Evolutionary conservation across 1,284 basidiomycete genomes (phyloP), one percentile per base, ranked within the genome.

Genomic region (Sporisorium sorghi): DNA sequence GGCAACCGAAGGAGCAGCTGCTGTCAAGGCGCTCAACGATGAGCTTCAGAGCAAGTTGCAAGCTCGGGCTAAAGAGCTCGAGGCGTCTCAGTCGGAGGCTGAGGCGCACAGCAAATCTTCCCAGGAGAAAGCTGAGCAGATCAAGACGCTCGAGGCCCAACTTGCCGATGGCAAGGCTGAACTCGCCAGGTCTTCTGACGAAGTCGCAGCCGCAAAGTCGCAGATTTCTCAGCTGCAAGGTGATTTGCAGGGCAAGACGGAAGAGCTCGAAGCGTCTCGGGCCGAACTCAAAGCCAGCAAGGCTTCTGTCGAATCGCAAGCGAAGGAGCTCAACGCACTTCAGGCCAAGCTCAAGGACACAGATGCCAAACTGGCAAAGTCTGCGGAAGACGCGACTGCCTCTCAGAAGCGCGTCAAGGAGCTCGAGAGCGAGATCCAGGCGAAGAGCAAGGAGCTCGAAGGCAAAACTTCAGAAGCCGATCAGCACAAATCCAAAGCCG

Each of bases 41-140:
- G 33, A 62, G 49, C 57, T 72, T 1, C 28, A 63, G 19, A 57
- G 49, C 28, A 48, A 59, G n/a, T 11, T 72, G n/a, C 54, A 66
- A 53, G 55, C 47, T 19, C 48, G 42, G 28, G n/a, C 32, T 2
- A 59, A 66, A 33, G 58, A 62, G 19, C 52, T 72, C 23, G 47
- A 58, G 30, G 49, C 56, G 19, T 52, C 55, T 9, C 24, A 42
- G 26, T 28, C 47, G 32, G 68, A 63, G 21, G 48, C 61, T 9
- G 28, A 54, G 39, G 46, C 44, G 10, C 51, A 57, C 46, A 58
- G 46, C 19, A 48, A 56, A 17, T 64, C 67, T 8, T 53, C 57
- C 17, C 57, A 59, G 46, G 53, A 64, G 53, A 57, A 35, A n/a
- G 39, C 57, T 8, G 32, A 33, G 28, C 50, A 59, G 49, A 57